A percentile compares a stretch with the other conserved stretches of the same genome.
phyloP scores from a whole-genome alignment of 2,329 filamentous ascomycete species.

The Periconia sp. region DNA sequence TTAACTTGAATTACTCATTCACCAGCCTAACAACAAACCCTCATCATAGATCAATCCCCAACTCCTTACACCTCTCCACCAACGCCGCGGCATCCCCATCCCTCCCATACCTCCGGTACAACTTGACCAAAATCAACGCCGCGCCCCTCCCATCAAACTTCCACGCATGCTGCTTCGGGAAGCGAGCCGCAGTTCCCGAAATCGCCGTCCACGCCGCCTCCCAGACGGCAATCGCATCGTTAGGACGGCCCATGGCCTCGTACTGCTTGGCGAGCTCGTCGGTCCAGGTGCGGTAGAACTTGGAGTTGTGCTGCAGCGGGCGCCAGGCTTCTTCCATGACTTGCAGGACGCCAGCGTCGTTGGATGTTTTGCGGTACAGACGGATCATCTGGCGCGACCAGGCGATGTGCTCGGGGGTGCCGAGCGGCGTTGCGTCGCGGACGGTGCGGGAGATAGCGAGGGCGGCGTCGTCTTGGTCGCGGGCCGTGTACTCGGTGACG shows the following conservation, averaged over 20 bases:
- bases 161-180: neutral
- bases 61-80: too few species aligned
- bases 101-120: too few species aligned
- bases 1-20: too few species aligned
- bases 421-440: neutral
- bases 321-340: slow-evolving; percentile 5
- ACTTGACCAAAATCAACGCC: neutral
- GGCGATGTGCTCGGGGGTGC: neutral
- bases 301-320: neutral
- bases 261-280: slow-evolving; percentile 1
- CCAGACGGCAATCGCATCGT: slow-evolving; percentile 1
- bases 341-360: neutral
- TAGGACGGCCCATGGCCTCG: neutral
- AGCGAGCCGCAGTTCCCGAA: neutral
- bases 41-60: too few species aligned
- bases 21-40: too few species aligned
- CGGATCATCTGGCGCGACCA: slow-evolving; percentile 7
- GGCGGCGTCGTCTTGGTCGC: neutral
- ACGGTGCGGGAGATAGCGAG: slow-evolving; percentile 2
- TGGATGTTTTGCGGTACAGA: neutral
- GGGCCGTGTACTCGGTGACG: neutral
- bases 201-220: neutral
- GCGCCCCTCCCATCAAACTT: neutral
- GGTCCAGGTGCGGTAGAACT: slow-evolving; percentile 2
- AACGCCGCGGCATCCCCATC: too few species aligned